phyloP scores from a whole-genome alignment of 768 basidiomycete genomes.

The Russula compacta region DNA sequence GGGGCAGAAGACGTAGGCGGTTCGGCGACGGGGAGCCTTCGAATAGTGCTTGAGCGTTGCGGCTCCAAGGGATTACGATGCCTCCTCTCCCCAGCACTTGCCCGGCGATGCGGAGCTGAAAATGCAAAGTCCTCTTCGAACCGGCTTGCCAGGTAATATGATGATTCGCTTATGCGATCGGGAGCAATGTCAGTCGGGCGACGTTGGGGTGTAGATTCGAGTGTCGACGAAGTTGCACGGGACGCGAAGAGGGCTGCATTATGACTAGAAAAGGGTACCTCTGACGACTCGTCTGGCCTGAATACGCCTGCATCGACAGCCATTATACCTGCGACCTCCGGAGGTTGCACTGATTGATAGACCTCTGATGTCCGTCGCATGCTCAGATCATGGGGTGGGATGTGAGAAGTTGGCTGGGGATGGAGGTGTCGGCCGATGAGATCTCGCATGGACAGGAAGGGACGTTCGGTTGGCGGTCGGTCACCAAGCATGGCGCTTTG shows the following conservation, averaged over 20 bases:
- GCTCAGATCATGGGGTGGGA: not conserved
- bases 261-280: conserved; percentile 18
- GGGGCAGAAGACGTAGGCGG: not conserved
- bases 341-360: conserved; percentile 1
- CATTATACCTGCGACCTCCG: not conserved
- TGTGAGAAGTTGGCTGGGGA: conserved; percentile 8
- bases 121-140: conserved; percentile 6
- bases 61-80: conserved; percentile 1
- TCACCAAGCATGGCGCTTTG: not conserved
- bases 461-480: conserved; percentile 1
- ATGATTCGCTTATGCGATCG: not conserved
- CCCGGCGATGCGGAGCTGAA: conserved; percentile 2
- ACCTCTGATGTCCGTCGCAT: conserved; percentile 7
- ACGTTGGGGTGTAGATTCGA: conserved; percentile 4
- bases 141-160: not conserved
- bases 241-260: conserved; percentile 19
- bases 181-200: not conserved
- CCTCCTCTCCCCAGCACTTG: conserved; percentile 5
- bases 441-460: conserved; percentile 5
- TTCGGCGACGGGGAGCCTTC: not conserved
- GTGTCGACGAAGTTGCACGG: conserved; percentile 5
- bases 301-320: not conserved
- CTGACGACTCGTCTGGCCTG: conserved; percentile 6
- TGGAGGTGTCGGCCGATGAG: conserved; percentile 1
- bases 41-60: not conserved